Evolutionary conservation across 2,329 filamentous ascomycete species (phyloP).

Genomic region (Fusarium longipes): DNA sequence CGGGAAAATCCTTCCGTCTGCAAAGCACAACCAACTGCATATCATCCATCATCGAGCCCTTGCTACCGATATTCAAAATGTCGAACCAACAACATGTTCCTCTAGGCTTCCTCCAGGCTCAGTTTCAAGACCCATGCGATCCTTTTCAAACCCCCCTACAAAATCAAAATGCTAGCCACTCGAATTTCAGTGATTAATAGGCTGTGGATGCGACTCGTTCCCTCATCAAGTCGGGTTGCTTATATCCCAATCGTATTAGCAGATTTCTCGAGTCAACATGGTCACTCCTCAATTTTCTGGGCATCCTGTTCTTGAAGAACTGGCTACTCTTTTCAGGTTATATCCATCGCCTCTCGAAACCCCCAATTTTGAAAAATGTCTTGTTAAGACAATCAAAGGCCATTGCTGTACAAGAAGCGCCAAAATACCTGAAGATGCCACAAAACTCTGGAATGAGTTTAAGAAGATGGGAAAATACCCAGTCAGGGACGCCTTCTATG

Average conservation of each 20-base stretch:
- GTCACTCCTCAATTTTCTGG: not conserved
- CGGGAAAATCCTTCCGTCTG: constrained; percentile 29
- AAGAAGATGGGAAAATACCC: not conserved
- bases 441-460: constrained; percentile 1
- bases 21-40: constrained; percentile 34
- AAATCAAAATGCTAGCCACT: not conserved
- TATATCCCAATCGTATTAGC: not conserved
- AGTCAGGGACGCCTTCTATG: not conserved
- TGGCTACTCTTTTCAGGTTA: no score
- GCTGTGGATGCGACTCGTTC: not conserved
- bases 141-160: constrained; percentile 1
- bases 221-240: not conserved
- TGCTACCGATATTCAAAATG: not conserved
- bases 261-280: constrained; percentile 4
- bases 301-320: constrained; percentile 7
- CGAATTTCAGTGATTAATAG: constrained; percentile 4
- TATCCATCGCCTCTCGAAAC: not conserved
- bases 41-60: constrained; percentile 1
- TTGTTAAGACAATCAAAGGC: no score
- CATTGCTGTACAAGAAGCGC: no score
- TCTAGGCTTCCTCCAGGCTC: not conserved
- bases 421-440: no score
- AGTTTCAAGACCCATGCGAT: constrained; percentile 3
- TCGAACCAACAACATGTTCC: constrained; percentile 16
- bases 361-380: no score